A percentile compares a stretch with the other conserved stretches of the same genome.
These are phyloP conservation scores for Chrysoporthe austroafricana DNA, from an alignment of 2,329 filamentous ascomycete species.

Conservation along the genomic window DNA sequence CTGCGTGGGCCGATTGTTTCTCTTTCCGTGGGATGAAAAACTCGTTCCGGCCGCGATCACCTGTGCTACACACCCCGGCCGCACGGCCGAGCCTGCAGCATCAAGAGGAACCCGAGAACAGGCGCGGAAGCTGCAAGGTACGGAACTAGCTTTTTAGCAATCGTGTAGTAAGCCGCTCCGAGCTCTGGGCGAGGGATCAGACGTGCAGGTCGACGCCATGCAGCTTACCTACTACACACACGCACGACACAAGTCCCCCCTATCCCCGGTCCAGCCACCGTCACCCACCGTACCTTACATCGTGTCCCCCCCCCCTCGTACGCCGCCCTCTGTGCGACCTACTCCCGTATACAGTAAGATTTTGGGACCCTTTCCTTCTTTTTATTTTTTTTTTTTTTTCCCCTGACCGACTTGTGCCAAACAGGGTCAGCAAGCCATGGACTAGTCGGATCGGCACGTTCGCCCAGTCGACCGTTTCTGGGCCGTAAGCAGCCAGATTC, in stretches of 20 bases:
- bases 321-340: background rate
- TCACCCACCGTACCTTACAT: too few species aligned
- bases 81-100: background rate
- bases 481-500: background rate
- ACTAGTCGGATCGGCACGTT: too few species aligned
- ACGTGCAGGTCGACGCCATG: background rate
- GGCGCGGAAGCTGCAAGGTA: too few species aligned
- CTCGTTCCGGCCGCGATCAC: background rate
- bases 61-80: background rate
- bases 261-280: background rate
- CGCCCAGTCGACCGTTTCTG: background rate
- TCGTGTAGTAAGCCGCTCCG: background rate
- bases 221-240: background rate
- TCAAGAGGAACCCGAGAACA: background rate
- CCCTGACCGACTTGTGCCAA: background rate
- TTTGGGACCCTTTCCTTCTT: background rate
- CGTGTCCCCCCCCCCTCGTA: background rate
- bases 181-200: background rate
- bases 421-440: background rate
- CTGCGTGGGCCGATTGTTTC: background rate
- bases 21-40: background rate
- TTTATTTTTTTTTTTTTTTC: background rate
- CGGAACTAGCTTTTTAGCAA: background rate
- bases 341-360: background rate
- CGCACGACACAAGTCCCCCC: background rate